Conservation (phyloP, 441 rosid species). For the Gossypium gossypioides region DNA sequence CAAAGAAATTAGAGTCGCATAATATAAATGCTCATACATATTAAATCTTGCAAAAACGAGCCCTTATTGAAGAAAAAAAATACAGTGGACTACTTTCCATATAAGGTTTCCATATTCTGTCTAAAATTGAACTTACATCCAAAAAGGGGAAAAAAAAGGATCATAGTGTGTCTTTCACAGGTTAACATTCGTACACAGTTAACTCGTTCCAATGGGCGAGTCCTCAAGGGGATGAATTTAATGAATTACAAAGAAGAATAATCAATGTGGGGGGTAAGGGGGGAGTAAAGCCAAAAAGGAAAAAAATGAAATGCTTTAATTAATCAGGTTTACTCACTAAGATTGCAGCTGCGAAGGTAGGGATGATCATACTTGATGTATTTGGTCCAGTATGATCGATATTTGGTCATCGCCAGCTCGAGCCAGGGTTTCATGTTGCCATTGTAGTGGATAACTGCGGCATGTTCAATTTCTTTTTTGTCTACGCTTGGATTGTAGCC, state of each 20-base stretch:
- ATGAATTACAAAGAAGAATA: slow-evolving; percentile 37
- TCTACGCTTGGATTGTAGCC: slow-evolving; percentile 89
- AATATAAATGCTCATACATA: background rate
- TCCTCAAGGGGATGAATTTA: slow-evolving; percentile 26
- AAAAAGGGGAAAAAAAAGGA: background rate
- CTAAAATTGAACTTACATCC: slow-evolving; percentile 12
- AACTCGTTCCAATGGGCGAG: slow-evolving; percentile 22
- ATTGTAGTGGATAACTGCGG: slow-evolving; percentile 87
- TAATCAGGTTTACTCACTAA: slow-evolving; percentile 40
- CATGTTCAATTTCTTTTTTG: slow-evolving; percentile 64
- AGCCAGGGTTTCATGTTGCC: slow-evolving; percentile 99
- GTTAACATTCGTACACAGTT: slow-evolving; percentile 19
- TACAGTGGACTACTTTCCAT: slow-evolving; percentile 10
- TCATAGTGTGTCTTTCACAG: slow-evolving; percentile 19
- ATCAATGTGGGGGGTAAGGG: slow-evolving; percentile 24
- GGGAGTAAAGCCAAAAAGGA: slow-evolving; percentile 13
- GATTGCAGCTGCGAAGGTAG: slow-evolving; percentile 65
- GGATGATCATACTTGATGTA: slow-evolving; percentile 85
- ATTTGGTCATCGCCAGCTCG: slow-evolving; percentile 88
- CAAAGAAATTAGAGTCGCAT: background rate
- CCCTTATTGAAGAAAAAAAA: background rate
- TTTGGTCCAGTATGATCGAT: slow-evolving; percentile 78
- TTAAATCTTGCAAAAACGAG: slow-evolving; percentile 2
- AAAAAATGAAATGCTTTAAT: background rate
- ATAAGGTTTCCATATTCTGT: slow-evolving; percentile 8